These are phyloP conservation scores for Aphanomyces cochlioides DNA, from an alignment of 352 stramenopile genomes.

Conservation along the genomic window DNA sequence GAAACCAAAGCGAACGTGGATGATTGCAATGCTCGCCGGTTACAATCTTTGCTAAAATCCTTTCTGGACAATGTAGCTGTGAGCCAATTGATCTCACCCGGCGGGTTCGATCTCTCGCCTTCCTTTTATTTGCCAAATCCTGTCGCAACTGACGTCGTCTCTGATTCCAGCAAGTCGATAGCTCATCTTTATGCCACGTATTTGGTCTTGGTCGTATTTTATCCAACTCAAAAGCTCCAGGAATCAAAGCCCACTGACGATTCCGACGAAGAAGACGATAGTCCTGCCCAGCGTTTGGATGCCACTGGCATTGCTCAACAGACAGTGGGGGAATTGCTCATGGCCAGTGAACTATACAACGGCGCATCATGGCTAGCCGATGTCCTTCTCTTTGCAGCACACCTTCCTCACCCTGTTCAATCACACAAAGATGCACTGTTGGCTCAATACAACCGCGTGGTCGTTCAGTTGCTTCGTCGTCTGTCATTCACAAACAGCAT, in stretches of 20 bases:
- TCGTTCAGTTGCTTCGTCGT: slow-evolving; percentile 9
- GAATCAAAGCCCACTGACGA: slow-evolving; percentile 1
- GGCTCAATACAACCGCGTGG: slow-evolving; percentile 11
- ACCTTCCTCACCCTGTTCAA: slow-evolving; percentile 6
- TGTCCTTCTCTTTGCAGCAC: slow-evolving; percentile 10
- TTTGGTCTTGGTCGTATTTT: slow-evolving; percentile 1
- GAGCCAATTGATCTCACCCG: not conserved
- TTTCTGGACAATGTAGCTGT: slow-evolving; percentile 4
- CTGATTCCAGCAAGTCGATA: not conserved
- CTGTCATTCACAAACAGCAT: slow-evolving; percentile 19
- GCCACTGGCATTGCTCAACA: not conserved
- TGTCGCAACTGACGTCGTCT: not conserved
- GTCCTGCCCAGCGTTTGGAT: not conserved
- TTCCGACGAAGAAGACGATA: slow-evolving; percentile 4
- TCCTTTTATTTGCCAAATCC: slow-evolving; percentile 25
- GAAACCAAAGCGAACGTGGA: slow-evolving; percentile 8
- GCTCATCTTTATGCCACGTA: slow-evolving; percentile 20
- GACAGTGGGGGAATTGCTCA: slow-evolving; percentile 8
- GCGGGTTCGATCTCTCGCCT: not conserved
- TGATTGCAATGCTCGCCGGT: not conserved
- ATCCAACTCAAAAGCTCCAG: not conserved
- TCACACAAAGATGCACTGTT: not conserved
- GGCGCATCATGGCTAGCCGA: slow-evolving; percentile 19
- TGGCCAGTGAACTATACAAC: not conserved
- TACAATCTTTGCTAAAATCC: slow-evolving; percentile 3